Percentiles rank a stretch among this genome's conserved stretches.
These are phyloP conservation scores for Euphorbia lathyris DNA, from an alignment of 345 rosid genomes.

Conservation along the genomic window DNA sequence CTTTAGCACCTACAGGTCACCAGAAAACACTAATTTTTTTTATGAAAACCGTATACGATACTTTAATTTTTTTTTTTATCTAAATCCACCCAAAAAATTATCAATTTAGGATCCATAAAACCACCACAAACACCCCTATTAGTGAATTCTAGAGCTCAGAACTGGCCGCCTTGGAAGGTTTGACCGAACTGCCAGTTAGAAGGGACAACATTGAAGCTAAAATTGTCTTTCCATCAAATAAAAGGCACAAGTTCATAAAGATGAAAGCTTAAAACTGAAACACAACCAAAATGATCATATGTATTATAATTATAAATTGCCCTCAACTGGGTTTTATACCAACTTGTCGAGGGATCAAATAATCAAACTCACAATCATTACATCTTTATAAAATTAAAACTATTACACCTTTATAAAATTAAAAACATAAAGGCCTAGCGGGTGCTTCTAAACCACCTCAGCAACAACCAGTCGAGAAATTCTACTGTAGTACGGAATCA, in stretches of 20 bases:
- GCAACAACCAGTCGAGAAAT: slow-evolving; percentile 36
- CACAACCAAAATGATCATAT: neutral
- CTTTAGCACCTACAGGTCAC: too few species aligned
- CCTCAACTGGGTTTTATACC: slow-evolving; percentile 6
- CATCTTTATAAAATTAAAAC: neutral
- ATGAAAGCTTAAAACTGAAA: neutral
- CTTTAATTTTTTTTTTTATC: too few species aligned
- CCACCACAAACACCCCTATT: too few species aligned
- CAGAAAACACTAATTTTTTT: too few species aligned
- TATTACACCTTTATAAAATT: neutral
- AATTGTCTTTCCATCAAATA: slow-evolving; percentile 58
- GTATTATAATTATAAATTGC: neutral
- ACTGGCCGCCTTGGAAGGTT: slow-evolving; percentile 71
- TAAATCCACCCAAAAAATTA: too few species aligned
- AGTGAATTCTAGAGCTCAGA: slow-evolving; percentile 21
- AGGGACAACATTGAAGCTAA: slow-evolving; percentile 57
- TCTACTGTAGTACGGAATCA: too few species aligned
- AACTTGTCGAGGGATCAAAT: neutral
- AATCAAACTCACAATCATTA: too few species aligned
- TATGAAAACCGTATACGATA: too few species aligned
- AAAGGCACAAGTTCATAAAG: neutral
- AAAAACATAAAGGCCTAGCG: slow-evolving; percentile 42
- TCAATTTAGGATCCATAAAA: too few species aligned
- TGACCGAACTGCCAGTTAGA: slow-evolving; percentile 84
- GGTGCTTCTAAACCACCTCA: slow-evolving; percentile 74